Evolutionary conservation across 2,329 filamentous ascomycete species (phyloP), one percentile per base, ranked within the genome.

Genomic region (Fusarium nanum): DNA sequence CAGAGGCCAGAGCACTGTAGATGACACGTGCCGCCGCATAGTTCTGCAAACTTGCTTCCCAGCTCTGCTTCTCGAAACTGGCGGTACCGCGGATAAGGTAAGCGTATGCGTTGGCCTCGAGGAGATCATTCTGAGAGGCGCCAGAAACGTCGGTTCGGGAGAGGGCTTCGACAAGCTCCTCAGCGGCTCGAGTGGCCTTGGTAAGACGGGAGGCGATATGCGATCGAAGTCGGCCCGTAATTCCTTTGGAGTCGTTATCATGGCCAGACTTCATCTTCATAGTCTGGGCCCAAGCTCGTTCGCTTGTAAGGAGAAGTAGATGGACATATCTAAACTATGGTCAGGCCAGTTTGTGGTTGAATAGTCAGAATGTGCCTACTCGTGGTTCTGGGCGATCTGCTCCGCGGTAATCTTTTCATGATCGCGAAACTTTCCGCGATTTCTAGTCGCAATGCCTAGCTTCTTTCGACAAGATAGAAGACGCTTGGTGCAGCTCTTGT

Each of bases 261-360:
- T 97, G 93, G 22, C 89, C 84, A 6, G 93, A 88, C 81, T 97
- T 98, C 87, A 98, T 93, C 78, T 92, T 90, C 94, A 98, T 97
- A 61, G 94, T 95, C 80, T 97, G 91, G 40, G 96, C 95, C 93
- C 94, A 98, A 54, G 94, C 93, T 70, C 96, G 89, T 83, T 99
- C 96, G 65, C 94, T 90, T 41, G 90, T 92, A 76, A 98, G 89
- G 60, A 99, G 86, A 32, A 95, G 85, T n/a, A 98, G 85, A 72
- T 92, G 86, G 50, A 91, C 88, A 81, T 90, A 93, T 80, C 93
- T 97, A 28, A 61, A 34, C 5, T 32, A 27, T 53, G 68, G 49
- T 70, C 55, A 73, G 67, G 34, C 27, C 32, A 49, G 56, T 16
- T n/a, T 47, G 7, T 32, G 27, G 46, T 55, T 56, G 37, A 46